Base-by-base conservation (phyloP, 2,329 filamentous ascomycete species). In the Fusarium bactridioides region DNA sequence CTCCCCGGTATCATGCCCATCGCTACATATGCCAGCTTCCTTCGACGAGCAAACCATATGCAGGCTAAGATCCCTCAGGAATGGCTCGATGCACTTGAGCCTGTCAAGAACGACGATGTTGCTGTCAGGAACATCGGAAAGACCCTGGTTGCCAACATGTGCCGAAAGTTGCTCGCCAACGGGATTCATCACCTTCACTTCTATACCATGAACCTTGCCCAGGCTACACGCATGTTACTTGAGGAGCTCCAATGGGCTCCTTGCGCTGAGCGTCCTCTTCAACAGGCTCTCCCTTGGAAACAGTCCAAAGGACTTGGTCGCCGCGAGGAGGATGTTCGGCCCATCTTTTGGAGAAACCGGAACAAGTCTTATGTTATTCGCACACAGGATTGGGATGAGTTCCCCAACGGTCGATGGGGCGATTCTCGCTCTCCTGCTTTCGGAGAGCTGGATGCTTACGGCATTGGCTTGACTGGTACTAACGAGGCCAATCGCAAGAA, bases 321-420 rank as follows among this genome's bases (percentile, higher is more conserved):
- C 53, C 90, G 95, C 77, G 93, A 94, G 53, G 96, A 99, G 84
- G 97, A 98, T 79, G 96, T 99, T 47, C 93, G 96, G 59, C 96
- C 96, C 38, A 97, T 99, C 75, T 99, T 99, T 88, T 99, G 96
- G 96, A 92, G 95, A 77, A 98, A 98, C 84, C 91, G 96, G 65
- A 96, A 97, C 83, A 94, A 96, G 79, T 97, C 95, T 8, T 99
- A 99, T 78, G 91, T 99, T 61, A 91, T 94, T 62, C 94, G 96
- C 61, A 99, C 96, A 2, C 95, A 98, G 80, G 95, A 98, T 76
- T 99, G 96, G 96, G 96, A 99, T 78, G 96, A 99, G 82, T 99
- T 98, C 78, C 96, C 96, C 62, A 99, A 99, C 86, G 96, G 96
- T 51, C 93, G 96, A 82, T 99, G 96, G 96, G 97, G 96, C 83